A percentile compares a stretch with the other conserved stretches of the same genome.
Conservation (phyloP, 202 grass and related monocot genomes). For the Digitaria exilis region DNA sequence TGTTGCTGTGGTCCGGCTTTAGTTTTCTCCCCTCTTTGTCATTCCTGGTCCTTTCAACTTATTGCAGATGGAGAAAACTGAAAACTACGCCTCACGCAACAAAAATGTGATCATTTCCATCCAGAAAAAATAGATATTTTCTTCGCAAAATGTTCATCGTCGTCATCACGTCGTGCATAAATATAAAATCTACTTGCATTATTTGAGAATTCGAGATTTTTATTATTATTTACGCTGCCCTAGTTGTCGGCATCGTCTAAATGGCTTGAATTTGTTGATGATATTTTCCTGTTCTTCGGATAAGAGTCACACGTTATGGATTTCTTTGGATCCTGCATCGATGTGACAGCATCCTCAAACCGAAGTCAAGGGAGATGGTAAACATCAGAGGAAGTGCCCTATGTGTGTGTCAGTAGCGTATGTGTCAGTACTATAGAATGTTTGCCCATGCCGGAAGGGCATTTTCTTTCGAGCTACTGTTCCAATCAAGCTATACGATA, state of each 20-base stretch:
- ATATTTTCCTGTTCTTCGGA: conserved; percentile 9
- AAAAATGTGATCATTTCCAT: not conserved
- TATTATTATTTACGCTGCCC: not conserved
- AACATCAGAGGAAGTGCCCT: conserved; percentile 21
- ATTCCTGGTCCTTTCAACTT: conserved; percentile 19
- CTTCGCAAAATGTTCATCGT: not conserved
- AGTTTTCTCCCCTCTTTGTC: conserved; percentile 5
- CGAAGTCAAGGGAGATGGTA: conserved; percentile 30
- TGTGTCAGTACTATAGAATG: conserved; percentile 8
- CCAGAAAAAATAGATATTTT: not conserved
- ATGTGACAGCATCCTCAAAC: conserved; percentile 29
- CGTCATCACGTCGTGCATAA: too few relatives aligned
- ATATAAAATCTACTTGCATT: not conserved
- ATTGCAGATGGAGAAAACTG: conserved; percentile 13
- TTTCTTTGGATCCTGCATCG: not conserved
- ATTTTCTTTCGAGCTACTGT: conserved; percentile 18
- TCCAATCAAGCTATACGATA: conserved; percentile 11
- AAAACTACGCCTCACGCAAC: conserved; percentile 19
- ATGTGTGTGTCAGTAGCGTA: not conserved
- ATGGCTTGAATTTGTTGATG: not conserved
- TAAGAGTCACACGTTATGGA: conserved; percentile 9
- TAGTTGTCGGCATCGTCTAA: not conserved
- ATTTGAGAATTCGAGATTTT: not conserved
- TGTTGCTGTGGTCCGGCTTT: conserved; percentile 15
- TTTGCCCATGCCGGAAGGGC: conserved; percentile 35